Conservation (phyloP, 495 filamentous ascomycete genomes). For the Tuber aestivum region DNA sequence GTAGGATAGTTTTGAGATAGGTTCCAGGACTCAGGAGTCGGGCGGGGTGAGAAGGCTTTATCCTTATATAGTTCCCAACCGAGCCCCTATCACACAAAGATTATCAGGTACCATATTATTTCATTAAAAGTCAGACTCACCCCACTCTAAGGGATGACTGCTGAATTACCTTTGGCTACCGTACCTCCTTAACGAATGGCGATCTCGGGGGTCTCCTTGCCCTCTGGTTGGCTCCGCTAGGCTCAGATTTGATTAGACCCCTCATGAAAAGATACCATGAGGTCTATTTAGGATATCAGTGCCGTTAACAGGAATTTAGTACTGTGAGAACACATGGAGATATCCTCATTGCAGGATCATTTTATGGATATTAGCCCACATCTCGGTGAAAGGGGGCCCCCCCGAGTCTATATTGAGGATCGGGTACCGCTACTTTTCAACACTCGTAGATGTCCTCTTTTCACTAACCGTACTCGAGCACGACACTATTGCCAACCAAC, state of each 20-base stretch:
- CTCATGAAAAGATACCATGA: neutral
- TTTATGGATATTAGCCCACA: neutral
- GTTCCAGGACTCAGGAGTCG: neutral
- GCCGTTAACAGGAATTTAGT: neutral
- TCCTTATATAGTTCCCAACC: neutral
- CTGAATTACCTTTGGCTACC: neutral
- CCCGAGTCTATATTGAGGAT: neutral
- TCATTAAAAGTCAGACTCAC: neutral
- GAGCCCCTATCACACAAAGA: neutral
- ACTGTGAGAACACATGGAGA: neutral
- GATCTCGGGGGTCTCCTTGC: neutral
- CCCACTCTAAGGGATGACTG: neutral
- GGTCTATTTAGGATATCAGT: too few species aligned
- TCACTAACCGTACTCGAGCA: too few species aligned
- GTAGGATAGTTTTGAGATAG: neutral
- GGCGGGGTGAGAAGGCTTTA: neutral
- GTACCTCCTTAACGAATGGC: neutral
- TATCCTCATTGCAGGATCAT: neutral
- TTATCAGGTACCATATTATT: neutral
- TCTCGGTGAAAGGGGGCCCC: neutral
- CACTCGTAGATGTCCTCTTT: too few species aligned
- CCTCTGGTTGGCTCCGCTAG: neutral
- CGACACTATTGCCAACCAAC: neutral
- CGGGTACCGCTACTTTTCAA: neutral
- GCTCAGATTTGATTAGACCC: neutral